Evolutionary conservation across 2,329 filamentous ascomycete genomes (phyloP), one percentile per base, ranked within the genome.

Genomic region (Aphanocladium album): DNA sequence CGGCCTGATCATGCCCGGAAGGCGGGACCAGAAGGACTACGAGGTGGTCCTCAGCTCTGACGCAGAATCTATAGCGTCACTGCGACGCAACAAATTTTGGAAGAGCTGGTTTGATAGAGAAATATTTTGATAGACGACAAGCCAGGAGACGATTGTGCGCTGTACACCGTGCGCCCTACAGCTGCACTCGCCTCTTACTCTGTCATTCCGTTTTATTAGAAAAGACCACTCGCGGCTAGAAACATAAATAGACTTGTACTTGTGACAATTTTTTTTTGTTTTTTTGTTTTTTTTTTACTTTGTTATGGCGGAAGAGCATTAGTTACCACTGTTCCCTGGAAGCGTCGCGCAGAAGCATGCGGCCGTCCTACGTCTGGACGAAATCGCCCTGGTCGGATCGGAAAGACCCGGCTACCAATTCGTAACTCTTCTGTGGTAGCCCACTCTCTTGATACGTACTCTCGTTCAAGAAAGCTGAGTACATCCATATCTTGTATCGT

Each of bases 41-140:
- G 72, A 74, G 64, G 61, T 74, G 19, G 64, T 74, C 12, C 62
- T 74, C 6, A 73, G 68, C 16, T 64, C 74, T 54, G 70, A 72
- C 1, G 33, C 61, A 27, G 63, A 60, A 5, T 70, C 71, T 5
- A 74, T 75, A 69, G 63, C 62, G 7, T 30, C 62, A 5, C 62
- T 75, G 21, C 64, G 65, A 56, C 11, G 49, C n/a, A 66, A 72
- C 58, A 16, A 54, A 1, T 62, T 56, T 5, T 74, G 68, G 65
- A 70, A 65, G 64, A 55, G 52, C 17, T 74, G 71, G 70, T 67
- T 71, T 1, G 65, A 71, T 27, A 37, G 49, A 7, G 37, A 43
- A n/a, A 35, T 53, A n/a, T 59, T 59, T 16, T 59, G 49, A 59
- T 8, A 3, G 23, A 14, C 12, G 16, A 5, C 19, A 7, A 19